A percentile compares a stretch with the other conserved stretches of the same genome.
Evolutionary conservation across 2,329 filamentous ascomycete species (phyloP).

Genomic region (Fusarium tanahbumbuense): DNA sequence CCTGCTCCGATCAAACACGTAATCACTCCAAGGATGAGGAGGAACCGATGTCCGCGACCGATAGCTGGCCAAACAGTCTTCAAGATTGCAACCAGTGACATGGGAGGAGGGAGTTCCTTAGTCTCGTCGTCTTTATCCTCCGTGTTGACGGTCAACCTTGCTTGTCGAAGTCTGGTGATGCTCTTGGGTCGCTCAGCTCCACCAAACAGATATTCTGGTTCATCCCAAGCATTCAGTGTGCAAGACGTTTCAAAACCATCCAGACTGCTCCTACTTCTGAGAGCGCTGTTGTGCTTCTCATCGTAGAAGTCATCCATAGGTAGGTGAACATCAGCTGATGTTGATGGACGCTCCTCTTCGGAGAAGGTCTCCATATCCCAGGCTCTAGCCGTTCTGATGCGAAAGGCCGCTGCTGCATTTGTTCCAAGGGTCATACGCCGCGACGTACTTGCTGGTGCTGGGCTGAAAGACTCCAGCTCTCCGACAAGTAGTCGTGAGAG

Average conservation of each 20-base stretch:
- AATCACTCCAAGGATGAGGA: conserved; percentile 70
- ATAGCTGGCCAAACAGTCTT: conserved; percentile 78
- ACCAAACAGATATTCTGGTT: conserved; percentile 38
- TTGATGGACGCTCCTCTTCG: conserved; percentile 4
- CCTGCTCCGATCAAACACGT: conserved; percentile 73
- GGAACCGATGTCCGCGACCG: conserved; percentile 59
- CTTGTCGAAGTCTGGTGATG: conserved; percentile 30
- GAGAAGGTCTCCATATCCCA: conserved; percentile 31
- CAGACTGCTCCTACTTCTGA: conserved; percentile 18
- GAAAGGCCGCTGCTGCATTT: conserved; percentile 33
- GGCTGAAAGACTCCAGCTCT: conserved; percentile 30
- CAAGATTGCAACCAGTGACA: conserved; percentile 44
- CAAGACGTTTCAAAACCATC: conserved; percentile 14
- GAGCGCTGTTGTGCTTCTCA: conserved; percentile 26
- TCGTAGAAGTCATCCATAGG: conserved; percentile 3
- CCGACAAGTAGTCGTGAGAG: conserved; percentile 38
- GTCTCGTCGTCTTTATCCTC: background rate
- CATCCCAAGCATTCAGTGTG: conserved; percentile 16
- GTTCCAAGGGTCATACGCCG: conserved; percentile 40
- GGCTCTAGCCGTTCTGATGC: conserved; percentile 37
- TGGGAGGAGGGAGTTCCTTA: conserved; percentile 13
- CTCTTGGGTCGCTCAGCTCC: conserved; percentile 48
- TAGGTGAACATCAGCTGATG: background rate
- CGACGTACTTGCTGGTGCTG: conserved; percentile 19
- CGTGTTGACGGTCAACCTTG: background rate